These are phyloP conservation scores for Cinnamomum chago DNA, from an alignment of 164 flowering plant species.

Conservation along the genomic window DNA sequence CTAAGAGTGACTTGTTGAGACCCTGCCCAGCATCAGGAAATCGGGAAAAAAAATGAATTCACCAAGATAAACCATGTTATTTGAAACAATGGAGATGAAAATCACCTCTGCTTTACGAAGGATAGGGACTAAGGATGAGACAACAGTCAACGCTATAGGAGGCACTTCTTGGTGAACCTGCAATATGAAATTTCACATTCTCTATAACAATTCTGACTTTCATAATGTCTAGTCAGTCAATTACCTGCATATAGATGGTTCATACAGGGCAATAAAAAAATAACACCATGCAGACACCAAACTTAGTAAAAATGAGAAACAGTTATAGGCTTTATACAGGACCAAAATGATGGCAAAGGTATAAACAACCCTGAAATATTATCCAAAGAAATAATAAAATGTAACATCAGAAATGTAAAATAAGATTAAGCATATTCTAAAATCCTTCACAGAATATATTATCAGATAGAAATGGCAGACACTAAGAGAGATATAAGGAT, in stretches of 20 bases:
- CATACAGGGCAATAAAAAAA: no score
- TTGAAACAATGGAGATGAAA: background rate
- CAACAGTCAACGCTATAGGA: constrained; percentile 70
- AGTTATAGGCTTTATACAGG: no score
- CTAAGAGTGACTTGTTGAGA: constrained; percentile 83
- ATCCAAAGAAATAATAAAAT: no score
- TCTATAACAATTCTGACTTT: background rate
- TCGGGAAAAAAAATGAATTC: background rate
- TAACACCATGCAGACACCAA: background rate
- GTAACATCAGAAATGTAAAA: no score
- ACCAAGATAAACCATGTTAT: background rate
- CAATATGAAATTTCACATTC: constrained; percentile 8
- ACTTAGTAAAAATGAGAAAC: no score
- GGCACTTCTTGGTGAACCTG: constrained; percentile 90
- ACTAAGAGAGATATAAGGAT: no score
- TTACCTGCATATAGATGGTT: no score
- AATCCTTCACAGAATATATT: no score
- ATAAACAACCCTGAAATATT: no score
- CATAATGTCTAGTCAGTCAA: background rate
- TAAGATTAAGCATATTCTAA: no score
- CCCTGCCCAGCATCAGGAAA: constrained; percentile 44
- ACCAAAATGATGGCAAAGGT: no score
- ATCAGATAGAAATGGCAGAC: no score
- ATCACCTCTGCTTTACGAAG: constrained; percentile 86
- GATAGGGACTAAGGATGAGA: constrained; percentile 74